Evolutionary conservation across 371 early-diverging fungal species (phyloP).

Genomic region (Capillidium rhysosporum): DNA sequence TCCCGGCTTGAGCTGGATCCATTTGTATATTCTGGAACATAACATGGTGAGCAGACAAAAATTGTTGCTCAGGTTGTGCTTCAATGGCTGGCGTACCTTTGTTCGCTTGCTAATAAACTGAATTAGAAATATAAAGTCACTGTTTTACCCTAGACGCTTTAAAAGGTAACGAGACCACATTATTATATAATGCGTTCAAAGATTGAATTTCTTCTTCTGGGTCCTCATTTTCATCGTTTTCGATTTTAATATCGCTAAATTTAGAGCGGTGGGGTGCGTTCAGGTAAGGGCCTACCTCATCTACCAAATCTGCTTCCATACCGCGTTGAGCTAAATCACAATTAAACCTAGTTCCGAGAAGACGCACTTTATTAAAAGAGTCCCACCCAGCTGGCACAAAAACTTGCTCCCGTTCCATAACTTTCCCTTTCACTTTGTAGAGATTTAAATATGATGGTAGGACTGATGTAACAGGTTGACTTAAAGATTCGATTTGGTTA

Average conservation of each 20-base stretch:
- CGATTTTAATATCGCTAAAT: neutral
- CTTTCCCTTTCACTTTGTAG: constrained; percentile 46
- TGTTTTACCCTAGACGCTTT: neutral
- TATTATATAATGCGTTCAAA: neutral
- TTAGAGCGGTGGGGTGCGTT: neutral
- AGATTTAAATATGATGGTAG: constrained; percentile 2
- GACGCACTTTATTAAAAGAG: constrained; percentile 61
- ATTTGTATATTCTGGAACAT: neutral
- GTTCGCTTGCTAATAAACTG: neutral
- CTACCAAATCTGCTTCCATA: constrained; percentile 27
- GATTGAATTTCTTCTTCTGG: neutral
- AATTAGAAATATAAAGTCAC: neutral
- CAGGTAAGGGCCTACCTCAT: constrained; percentile 5
- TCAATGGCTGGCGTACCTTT: neutral
- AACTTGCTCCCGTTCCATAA: constrained; percentile 71
- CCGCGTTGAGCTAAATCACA: constrained; percentile 29
- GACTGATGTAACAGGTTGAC: constrained; percentile 9
- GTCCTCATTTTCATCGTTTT: neutral
- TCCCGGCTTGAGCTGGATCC: neutral
- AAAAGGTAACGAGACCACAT: constrained; percentile 1
- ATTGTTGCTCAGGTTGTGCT: constrained; percentile 5
- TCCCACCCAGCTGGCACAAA: constrained; percentile 89
- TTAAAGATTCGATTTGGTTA: neutral
- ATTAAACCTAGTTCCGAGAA: constrained; percentile 52
- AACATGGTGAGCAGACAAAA: neutral